Evolutionary conservation across 805 yeast genomes (phyloP).

Genomic region (Starmerella potacharoeniae): DNA sequence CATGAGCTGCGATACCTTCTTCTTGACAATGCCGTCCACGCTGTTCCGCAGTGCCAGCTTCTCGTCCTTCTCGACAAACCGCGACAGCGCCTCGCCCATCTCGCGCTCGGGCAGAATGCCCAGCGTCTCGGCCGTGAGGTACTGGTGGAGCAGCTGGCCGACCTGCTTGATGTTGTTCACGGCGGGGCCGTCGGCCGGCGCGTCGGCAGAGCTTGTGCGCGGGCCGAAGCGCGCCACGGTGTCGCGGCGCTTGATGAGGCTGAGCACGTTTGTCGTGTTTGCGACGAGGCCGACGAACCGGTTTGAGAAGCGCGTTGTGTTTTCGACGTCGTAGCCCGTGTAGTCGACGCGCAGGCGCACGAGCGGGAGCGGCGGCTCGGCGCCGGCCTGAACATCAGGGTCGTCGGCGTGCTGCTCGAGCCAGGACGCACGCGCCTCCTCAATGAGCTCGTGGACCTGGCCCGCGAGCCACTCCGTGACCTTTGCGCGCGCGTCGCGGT

Average conservation of each 20-base stretch:
- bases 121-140: conserved; percentile 51
- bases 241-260: conserved; percentile 40
- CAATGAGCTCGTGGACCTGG: conserved; percentile 58
- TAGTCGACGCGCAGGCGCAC: conserved; percentile 78
- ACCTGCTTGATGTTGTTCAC: conserved; percentile 4
- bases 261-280: conserved; percentile 75
- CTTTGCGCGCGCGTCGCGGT: conserved; percentile 30
- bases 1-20: conserved; percentile 19
- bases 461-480: conserved; percentile 48
- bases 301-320: conserved; percentile 78
- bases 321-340: conserved; percentile 81
- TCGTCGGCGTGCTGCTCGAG: conserved; percentile 24
- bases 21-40: conserved; percentile 28
- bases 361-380: conserved; percentile 62
- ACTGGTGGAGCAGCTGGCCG: conserved; percentile 45
- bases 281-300: conserved; percentile 86
- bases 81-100: conserved; percentile 57
- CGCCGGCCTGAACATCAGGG: conserved; percentile 19
- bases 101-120: conserved; percentile 65
- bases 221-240: conserved; percentile 16
- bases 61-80: conserved; percentile 74
- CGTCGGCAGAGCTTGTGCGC: conserved; percentile 5
- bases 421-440: conserved; percentile 45
- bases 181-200: neutral
- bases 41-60: conserved; percentile 47